These are phyloP conservation scores for Begonia masoniana DNA, from an alignment of 306 rosid species.

Conservation along the genomic window DNA sequence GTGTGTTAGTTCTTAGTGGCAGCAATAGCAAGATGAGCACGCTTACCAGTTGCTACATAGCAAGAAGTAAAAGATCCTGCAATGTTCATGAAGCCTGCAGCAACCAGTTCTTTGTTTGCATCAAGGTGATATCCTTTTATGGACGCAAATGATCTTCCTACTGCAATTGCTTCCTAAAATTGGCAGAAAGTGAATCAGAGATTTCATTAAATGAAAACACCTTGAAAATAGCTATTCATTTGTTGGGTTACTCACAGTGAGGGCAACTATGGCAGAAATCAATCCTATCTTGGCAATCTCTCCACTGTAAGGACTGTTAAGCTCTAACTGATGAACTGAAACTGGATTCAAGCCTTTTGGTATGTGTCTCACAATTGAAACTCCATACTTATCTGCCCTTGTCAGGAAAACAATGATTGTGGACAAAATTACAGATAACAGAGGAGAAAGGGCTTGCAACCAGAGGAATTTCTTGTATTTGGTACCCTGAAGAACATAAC, in stretches of 20 bases:
- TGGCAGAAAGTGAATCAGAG: neutral
- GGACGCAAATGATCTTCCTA: constrained; percentile 73
- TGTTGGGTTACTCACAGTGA: constrained; percentile 32
- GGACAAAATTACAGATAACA: constrained; percentile 46
- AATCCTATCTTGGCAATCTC: constrained; percentile 51
- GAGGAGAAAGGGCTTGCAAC: constrained; percentile 74
- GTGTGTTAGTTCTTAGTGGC: too few relatives aligned
- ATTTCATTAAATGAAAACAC: neutral
- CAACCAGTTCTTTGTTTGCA: constrained; percentile 84
- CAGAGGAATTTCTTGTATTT: constrained; percentile 60
- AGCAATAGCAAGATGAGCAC: neutral
- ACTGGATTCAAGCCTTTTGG: constrained; percentile 71
- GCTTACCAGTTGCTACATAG: constrained; percentile 74
- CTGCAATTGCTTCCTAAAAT: constrained; percentile 75
- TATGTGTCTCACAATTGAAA: constrained; percentile 63
- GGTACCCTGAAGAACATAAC: constrained; percentile 39
- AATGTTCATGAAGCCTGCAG: constrained; percentile 69
- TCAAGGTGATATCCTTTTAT: constrained; percentile 64
- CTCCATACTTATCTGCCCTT: constrained; percentile 52
- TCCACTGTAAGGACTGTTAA: constrained; percentile 25
- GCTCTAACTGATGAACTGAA: constrained; percentile 43
- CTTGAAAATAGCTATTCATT: neutral
- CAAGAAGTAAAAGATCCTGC: constrained; percentile 85
- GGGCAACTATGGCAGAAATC: constrained; percentile 57
- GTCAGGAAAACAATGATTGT: constrained; percentile 51